Base-by-base conservation (phyloP, 2,329 filamentous ascomycete genomes). In the Beauveria scarabaeidicola region DNA sequence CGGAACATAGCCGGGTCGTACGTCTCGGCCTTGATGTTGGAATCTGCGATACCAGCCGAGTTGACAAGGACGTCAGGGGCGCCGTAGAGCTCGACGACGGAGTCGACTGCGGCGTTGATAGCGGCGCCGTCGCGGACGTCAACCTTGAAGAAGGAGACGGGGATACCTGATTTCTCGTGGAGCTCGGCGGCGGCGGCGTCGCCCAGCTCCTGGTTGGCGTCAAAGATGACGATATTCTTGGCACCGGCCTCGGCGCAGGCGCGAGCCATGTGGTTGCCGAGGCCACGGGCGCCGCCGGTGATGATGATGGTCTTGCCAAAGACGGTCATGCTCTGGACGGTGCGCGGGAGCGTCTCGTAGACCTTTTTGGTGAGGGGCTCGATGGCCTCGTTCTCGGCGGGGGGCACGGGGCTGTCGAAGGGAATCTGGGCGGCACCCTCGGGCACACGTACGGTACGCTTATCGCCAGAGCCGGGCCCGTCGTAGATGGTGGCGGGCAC, bases 21-120 rank as follows among this genome's bases (percentile, higher is more conserved):
- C 21, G 79, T 84, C 79, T 91, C 89, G 53, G 88, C 88, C 73
- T 88, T 88, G 77, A 91, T 89, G 80, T 91, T 91, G 71, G 88
- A 91, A 72, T 91, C 88, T 64, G 88, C 88, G 64, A 92, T 90
- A 70, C 89, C 88, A 50, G 89, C 89, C 52, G 87, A 86, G 77
- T 90, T 91, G 75, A 92, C 81, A n/a, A 92, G 78, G 36, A 90
- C 84, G 68, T 92, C 86, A 13, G 89, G 82, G 11, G 81, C 77
- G 57, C 89, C 89, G 66, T 86, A 88, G 63, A 85, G 78, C 62
- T 84, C 78, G 47, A 84, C 81, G 44, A 89, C 83, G 61, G 83
- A 80, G 63, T 84, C 78, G 57, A 91, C 85, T 23, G 87, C 86
- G 58, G 85, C 82, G 66, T 85, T 82, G 72, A 91, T 88, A 64